Evolutionary conservation across 1,139 yeast species (phyloP).

Genomic region (Debaryomyces sp.): DNA sequence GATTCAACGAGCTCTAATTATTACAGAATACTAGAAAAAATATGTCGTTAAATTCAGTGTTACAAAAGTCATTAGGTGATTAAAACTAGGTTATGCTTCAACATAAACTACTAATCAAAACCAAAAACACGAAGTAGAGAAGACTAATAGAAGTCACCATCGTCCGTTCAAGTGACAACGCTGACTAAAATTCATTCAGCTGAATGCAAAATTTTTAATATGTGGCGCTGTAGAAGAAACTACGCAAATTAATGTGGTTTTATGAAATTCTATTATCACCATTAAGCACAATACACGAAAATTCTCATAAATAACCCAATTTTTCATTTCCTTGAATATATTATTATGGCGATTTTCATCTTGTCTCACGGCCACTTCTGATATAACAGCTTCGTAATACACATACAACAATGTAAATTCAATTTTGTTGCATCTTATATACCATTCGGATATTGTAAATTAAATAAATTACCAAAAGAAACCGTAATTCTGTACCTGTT

Average conservation of each 20-base stretch:
- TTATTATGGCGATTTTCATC: not conserved
- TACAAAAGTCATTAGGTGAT: too few relatives aligned
- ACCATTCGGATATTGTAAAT: too few relatives aligned
- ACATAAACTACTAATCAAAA: not conserved
- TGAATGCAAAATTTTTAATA: not conserved
- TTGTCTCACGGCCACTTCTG: too few relatives aligned
- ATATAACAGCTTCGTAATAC: too few relatives aligned
- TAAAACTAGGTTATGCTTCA: not conserved
- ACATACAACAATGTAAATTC: too few relatives aligned
- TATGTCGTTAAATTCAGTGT: too few relatives aligned
- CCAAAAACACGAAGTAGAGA: not conserved
- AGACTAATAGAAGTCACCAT: not conserved
- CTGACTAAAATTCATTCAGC: not conserved
- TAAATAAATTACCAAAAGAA: too few relatives aligned
- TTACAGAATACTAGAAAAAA: too few relatives aligned
- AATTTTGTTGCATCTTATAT: too few relatives aligned
- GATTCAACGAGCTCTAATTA: not conserved
- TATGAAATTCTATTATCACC: not conserved
- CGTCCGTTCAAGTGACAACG: not conserved
- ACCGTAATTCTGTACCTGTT: too few relatives aligned
- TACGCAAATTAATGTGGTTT: not conserved
- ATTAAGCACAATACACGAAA: not conserved
- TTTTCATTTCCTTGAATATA: not conserved
- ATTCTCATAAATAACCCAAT: not conserved
- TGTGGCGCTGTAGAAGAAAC: not conserved